Evolutionary conservation across 768 basidiomycete species (phyloP).

Genomic region (Albatrellus ellisii): DNA sequence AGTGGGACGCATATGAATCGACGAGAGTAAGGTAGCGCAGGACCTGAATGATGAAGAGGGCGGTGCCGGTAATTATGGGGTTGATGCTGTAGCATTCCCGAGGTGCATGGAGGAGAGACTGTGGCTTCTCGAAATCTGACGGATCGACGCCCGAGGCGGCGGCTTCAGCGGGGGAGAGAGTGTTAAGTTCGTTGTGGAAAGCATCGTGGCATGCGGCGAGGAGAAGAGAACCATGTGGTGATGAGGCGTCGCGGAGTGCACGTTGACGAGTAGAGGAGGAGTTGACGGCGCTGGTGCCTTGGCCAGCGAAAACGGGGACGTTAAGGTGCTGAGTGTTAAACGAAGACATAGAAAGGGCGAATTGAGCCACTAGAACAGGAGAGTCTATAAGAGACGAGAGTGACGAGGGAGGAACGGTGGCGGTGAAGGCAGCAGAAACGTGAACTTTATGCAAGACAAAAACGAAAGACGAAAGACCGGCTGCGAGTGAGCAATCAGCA

Average conservation of each 20-base stretch:
- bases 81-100: conserved; percentile 27
- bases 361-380: too few relatives aligned
- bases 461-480: too few relatives aligned
- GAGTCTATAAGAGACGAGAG: too few relatives aligned
- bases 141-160: conserved; percentile 22
- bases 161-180: conserved; percentile 27
- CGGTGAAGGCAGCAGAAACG: too few relatives aligned
- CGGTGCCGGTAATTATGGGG: conserved; percentile 34
- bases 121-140: conserved; percentile 29
- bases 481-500: too few relatives aligned
- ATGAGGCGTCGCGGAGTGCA: conserved; percentile 28
- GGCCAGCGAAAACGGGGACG: conserved; percentile 45
- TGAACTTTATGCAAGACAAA: too few relatives aligned
- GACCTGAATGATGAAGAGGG: conserved; percentile 36
- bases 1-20: conserved; percentile 13
- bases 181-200: conserved; percentile 35
- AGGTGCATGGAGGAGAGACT: conserved; percentile 26
- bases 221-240: conserved; percentile 29
- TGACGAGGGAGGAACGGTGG: too few relatives aligned
- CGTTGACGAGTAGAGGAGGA: conserved; percentile 22
- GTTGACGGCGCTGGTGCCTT: conserved; percentile 29
- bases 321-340: conserved; percentile 8
- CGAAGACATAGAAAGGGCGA: neutral
- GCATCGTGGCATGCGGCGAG: conserved; percentile 37
- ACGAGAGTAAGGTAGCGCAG: conserved; percentile 38